A percentile compares a stretch with the other conserved stretches of the same genome.
These are phyloP conservation scores for Porcisia deanei DNA, from an alignment of 208 protist species.

Conservation along the genomic window DNA sequence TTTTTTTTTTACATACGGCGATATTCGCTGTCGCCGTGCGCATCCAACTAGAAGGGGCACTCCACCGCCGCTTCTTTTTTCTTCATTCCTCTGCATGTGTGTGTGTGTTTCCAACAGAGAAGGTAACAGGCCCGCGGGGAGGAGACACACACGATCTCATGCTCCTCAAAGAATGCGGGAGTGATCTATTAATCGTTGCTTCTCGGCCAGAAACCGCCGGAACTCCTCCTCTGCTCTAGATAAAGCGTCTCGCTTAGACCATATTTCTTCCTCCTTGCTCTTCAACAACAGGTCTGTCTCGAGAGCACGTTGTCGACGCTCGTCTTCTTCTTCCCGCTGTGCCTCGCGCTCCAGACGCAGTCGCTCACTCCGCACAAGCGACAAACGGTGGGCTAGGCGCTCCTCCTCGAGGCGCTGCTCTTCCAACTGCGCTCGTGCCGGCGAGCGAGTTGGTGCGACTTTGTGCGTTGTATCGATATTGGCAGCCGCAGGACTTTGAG, in stretches of 20 bases:
- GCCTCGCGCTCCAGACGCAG: constrained; percentile 43
- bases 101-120: neutral
- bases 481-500: neutral
- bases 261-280: constrained; percentile 59
- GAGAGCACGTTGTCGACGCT: constrained; percentile 30
- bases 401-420: constrained; percentile 49
- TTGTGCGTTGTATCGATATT: neutral
- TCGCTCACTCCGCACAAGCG: constrained; percentile 42
- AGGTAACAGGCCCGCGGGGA: neutral
- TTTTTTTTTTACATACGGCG: too few species aligned
- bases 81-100: neutral
- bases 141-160: neutral
- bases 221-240: constrained; percentile 50
- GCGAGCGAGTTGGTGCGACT: constrained; percentile 8
- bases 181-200: constrained; percentile 23
- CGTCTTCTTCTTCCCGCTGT: constrained; percentile 44
- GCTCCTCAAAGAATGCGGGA: neutral
- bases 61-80: neutral
- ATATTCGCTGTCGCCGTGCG: too few species aligned
- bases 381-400: constrained; percentile 18
- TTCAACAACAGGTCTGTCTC: constrained; percentile 30
- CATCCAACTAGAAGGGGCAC: too few species aligned
- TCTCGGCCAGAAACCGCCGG: constrained; percentile 37
- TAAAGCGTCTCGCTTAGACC: constrained; percentile 47
- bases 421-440: constrained; percentile 37